Evolutionary conservation across 2,329 filamentous ascomycete genomes (phyloP).

Genomic region (Macrophomina tecta): DNA sequence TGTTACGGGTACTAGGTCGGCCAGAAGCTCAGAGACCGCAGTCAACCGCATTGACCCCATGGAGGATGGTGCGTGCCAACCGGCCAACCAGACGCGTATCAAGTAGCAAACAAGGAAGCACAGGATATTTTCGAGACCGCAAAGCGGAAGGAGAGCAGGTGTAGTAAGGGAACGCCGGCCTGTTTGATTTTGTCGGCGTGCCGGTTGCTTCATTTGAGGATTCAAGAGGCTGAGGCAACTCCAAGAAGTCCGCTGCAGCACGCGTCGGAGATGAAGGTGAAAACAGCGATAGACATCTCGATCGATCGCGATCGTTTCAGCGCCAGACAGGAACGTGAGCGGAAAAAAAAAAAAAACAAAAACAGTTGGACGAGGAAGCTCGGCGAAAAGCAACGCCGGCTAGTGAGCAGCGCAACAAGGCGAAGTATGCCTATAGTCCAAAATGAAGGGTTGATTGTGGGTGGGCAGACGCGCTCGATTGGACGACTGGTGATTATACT

Average conservation of each 20-base stretch:
- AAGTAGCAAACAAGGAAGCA: constrained; percentile 20
- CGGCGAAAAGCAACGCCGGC: constrained; percentile 22
- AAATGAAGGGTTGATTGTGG: not conserved
- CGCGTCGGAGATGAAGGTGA: constrained; percentile 18
- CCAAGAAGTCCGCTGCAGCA: constrained; percentile 4
- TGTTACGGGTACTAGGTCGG: constrained; percentile 1
- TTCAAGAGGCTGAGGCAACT: constrained; percentile 16
- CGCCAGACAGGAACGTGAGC: constrained; percentile 1
- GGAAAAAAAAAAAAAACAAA: constrained; percentile 6
- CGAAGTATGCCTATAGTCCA: constrained; percentile 5
- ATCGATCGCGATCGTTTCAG: constrained; percentile 22
- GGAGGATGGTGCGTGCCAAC: constrained; percentile 17
- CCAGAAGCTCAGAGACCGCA: constrained; percentile 24
- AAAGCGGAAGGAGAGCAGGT: constrained; percentile 16
- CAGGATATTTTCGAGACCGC: not conserved
- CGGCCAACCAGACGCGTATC: constrained; percentile 4
- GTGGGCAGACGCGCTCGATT: constrained; percentile 1
- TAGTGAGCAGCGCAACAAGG: not conserved
- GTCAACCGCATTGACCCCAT: constrained; percentile 19
- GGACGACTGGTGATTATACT: constrained; percentile 16
- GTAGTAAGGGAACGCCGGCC: constrained; percentile 11
- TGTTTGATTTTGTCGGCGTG: constrained; percentile 13
- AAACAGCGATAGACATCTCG: constrained; percentile 20
- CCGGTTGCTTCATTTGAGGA: constrained; percentile 13
- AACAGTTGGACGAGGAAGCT: constrained; percentile 9